Evolutionary conservation across 352 stramenopile species (phyloP).

Genomic region (Globisporangium alternatum): DNA sequence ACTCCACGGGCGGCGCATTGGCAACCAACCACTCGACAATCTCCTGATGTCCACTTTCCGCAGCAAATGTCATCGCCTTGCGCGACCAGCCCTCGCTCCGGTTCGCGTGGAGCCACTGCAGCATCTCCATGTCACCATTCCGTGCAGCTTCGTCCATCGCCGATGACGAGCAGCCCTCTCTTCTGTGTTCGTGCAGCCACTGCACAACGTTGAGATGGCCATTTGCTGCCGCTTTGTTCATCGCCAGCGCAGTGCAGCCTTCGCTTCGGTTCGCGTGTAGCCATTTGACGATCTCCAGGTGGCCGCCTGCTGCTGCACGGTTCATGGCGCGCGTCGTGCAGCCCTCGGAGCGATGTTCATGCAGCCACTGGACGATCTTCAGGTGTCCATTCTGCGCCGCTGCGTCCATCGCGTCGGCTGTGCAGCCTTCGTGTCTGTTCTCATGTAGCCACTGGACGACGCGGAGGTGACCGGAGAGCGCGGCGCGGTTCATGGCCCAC

Average conservation of each 20-base stretch:
- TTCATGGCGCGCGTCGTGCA: conserved; percentile 8
- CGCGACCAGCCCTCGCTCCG: conserved; percentile 10
- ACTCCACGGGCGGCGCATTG: neutral
- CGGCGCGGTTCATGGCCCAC: conserved; percentile 12
- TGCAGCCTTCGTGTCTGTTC: conserved; percentile 10
- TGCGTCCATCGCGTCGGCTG: neutral
- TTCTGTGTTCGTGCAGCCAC: conserved; percentile 8
- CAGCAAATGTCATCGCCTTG: neutral
- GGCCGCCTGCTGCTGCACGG: neutral
- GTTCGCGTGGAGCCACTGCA: conserved; percentile 11
- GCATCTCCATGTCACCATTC: conserved; percentile 3
- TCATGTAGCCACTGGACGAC: conserved; percentile 13
- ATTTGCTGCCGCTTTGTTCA: conserved; percentile 9
- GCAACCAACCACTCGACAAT: neutral
- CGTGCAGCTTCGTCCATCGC: conserved; percentile 13
- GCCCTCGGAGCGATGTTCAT: conserved; percentile 1
- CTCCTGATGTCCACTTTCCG: neutral
- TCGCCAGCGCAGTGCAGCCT: conserved; percentile 9
- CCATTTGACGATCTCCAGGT: conserved; percentile 8
- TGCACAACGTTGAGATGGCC: conserved; percentile 6
- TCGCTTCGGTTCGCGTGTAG: conserved; percentile 3
- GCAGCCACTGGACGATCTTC: neutral
- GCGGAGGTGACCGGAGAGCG: conserved; percentile 2
- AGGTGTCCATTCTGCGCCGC: conserved; percentile 1
- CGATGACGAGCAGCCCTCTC: conserved; percentile 5